Evolutionary conservation across 345 rosid genomes (phyloP).

Genomic region (Nasturtium officinale): DNA sequence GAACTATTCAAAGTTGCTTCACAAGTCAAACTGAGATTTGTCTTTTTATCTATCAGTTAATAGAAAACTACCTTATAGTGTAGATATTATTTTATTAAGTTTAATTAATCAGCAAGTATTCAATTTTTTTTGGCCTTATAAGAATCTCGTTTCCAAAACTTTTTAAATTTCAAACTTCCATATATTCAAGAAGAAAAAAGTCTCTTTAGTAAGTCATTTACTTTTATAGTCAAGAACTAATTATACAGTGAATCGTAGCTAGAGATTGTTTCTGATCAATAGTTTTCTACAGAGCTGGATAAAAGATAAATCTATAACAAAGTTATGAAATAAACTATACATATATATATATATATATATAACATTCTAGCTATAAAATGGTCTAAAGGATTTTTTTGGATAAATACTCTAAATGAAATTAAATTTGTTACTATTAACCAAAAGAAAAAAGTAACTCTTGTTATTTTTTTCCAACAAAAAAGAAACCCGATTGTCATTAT

Average conservation of each 20-base stretch:
- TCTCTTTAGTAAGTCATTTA: not conserved
- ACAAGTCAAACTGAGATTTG: not conserved
- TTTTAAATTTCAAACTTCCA: not conserved
- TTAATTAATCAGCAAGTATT: not conserved
- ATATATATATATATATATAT: too few relatives aligned
- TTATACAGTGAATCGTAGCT: not conserved
- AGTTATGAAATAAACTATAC: too few relatives aligned
- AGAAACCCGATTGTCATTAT: not conserved
- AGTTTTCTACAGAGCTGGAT: not conserved
- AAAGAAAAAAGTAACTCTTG: too few relatives aligned
- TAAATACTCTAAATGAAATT: not conserved
- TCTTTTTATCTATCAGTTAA: not conserved
- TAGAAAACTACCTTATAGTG: slow-evolving; percentile 19
- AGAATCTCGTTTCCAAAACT: not conserved
- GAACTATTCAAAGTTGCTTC: slow-evolving; percentile 31
- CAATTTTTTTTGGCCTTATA: slow-evolving; percentile 14
- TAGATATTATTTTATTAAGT: not conserved
- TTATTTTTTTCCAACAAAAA: not conserved
- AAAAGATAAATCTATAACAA: not conserved
- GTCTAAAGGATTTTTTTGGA: too few relatives aligned
- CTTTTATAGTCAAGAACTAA: not conserved
- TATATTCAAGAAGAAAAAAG: not conserved
- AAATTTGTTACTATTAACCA: too few relatives aligned
- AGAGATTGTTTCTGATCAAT: not conserved
- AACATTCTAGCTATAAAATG: too few relatives aligned